These are phyloP conservation scores for Eruca vesicaria DNA, from an alignment of 441 rosid genomes.

Conservation along the genomic window DNA sequence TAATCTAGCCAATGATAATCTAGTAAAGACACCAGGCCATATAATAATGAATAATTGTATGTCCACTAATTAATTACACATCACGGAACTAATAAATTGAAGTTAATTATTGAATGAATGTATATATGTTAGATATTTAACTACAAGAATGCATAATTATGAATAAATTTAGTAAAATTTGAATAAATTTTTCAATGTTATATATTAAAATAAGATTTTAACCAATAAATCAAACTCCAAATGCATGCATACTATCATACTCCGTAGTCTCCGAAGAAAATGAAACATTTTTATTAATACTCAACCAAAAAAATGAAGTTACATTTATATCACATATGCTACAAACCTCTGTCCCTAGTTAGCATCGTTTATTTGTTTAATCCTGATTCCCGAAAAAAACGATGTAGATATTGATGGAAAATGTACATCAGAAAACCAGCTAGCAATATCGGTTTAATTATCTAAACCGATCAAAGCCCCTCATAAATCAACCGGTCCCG, in stretches of 20 bases:
- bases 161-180: not conserved
- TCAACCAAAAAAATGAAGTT: conserved; percentile 15
- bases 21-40: not conserved
- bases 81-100: not conserved
- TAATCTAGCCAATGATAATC: not conserved
- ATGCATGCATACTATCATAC: not conserved
- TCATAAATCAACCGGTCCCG: conserved; percentile 15
- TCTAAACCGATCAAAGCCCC: conserved; percentile 27
- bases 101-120: not conserved
- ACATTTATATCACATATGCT: conserved; percentile 28
- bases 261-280: not conserved
- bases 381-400: conserved; percentile 2
- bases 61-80: not conserved
- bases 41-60: not conserved
- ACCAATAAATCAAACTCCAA: too few species aligned
- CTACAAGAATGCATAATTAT: not conserved
- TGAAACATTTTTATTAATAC: not conserved
- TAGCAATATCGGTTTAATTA: conserved; percentile 5
- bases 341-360: conserved; percentile 27
- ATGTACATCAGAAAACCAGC: conserved; percentile 15
- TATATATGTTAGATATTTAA: not conserved
- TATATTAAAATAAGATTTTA: too few species aligned
- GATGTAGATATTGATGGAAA: conserved; percentile 22
- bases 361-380: conserved; percentile 11
- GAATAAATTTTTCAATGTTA: too few species aligned